Conservation (phyloP, 306 rosid species). For the Quercus wislizeni region DNA sequence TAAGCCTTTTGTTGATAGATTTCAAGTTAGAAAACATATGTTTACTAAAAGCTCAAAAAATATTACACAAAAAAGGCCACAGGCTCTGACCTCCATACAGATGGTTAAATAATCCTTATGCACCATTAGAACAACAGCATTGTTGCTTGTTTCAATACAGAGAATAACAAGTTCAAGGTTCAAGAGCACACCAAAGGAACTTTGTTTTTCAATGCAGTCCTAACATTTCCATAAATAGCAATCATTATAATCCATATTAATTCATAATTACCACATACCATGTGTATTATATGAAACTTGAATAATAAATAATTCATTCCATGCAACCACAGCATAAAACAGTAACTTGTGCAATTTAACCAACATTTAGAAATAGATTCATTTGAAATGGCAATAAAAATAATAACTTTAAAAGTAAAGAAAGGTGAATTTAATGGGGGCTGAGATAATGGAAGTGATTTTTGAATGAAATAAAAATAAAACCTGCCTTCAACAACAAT, state of each 20-base stretch:
- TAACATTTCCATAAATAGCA: constrained; percentile 59
- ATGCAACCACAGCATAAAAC: neutral
- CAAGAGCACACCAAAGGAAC: constrained; percentile 95
- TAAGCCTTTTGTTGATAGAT: neutral
- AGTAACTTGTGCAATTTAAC: neutral
- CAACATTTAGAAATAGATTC: neutral
- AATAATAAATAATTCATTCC: neutral
- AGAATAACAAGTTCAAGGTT: constrained; percentile 80
- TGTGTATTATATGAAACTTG: neutral
- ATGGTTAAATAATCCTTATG: constrained; percentile 97
- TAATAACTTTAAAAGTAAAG: neutral
- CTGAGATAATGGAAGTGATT: constrained; percentile 1
- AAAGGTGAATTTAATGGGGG: neutral
- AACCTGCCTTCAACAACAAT: constrained; percentile 75
- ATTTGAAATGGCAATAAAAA: neutral
- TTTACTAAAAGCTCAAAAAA: neutral
- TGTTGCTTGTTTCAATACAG: constrained; percentile 89
- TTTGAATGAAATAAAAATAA: constrained; percentile 12
- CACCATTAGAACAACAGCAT: constrained; percentile 64
- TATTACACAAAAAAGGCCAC: neutral
- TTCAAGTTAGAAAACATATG: neutral
- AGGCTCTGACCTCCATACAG: constrained; percentile 84
- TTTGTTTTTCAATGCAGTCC: constrained; percentile 81
- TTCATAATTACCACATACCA: constrained; percentile 6
- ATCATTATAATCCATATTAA: constrained; percentile 18